Conservation (phyloP, 257 asterid genomes). For the Thymus mandschuricus region DNA sequence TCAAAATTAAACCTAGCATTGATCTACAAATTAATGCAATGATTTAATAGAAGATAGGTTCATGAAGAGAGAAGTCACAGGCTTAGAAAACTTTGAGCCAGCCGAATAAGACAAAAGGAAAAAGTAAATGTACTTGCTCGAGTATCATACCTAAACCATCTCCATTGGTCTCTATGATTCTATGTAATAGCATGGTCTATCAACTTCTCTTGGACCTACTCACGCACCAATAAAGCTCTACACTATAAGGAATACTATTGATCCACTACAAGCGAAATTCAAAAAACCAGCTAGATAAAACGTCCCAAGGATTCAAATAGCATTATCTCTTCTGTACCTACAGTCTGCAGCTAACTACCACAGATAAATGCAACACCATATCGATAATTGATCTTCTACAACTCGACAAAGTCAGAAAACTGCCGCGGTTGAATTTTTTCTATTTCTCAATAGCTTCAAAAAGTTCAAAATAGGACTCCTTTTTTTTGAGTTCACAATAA, state of each 20-base stretch:
- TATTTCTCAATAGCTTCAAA: conserved; percentile 1
- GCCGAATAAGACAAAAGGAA: neutral
- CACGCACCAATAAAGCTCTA: conserved; percentile 6
- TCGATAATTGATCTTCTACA: conserved; percentile 6
- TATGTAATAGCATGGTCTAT: neutral
- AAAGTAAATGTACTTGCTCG: neutral
- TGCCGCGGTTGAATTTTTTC: neutral
- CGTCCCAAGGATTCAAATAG: conserved; percentile 21
- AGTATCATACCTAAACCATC: neutral
- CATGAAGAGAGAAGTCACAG: conserved; percentile 13
- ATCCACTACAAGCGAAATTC: neutral
- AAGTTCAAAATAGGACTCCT: neutral
- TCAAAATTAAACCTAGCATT: neutral
- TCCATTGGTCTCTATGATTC: neutral
- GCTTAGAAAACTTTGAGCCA: conserved; percentile 1
- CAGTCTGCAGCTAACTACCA: conserved; percentile 13
- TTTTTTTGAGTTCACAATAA: neutral
- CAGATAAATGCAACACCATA: neutral
- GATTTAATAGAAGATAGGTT: neutral
- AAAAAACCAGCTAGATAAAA: neutral
- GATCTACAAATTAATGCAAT: neutral
- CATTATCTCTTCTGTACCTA: conserved; percentile 11
- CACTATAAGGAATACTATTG: neutral
- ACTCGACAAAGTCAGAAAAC: neutral
- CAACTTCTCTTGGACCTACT: neutral